Evolutionary conservation across 2,329 filamentous ascomycete genomes (phyloP), one percentile per base, ranked within the genome.

Genomic region (Clarireedia sp.): DNA sequence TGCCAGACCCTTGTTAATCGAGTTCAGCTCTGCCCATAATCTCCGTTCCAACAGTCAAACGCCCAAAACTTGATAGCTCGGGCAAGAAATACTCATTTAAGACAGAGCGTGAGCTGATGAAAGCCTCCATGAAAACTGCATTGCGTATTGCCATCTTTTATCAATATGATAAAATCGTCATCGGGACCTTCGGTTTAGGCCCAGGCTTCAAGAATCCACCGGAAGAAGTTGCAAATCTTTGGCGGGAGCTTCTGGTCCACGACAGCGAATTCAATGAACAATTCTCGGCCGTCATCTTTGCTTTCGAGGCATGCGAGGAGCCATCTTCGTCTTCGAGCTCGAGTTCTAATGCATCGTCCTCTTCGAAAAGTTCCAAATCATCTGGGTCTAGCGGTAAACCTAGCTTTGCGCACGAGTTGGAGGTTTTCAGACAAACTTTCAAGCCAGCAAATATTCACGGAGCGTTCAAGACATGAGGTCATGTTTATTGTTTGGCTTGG

Each of bases 21-120:
- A 14, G 7, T 37, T 54, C 48, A 62, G 74, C 79, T 46, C 71
- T 89, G 29, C 85, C 86, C 9, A 83, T 90, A n/a, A 80, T 90
- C 55, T 89, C 85, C 2, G 83, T 90, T 19, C 80, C 85, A 21
- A 86, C 87, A 9, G 82, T 85, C 7, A 80, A 85, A 23, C 82
- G 86, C 71, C 87, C 87, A 17, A 90, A 89, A 70, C 78, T 90
- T 40, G 83, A 83, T 63, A 80, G 82, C 57, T 75, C 76, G 48
- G 83, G 82, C n/a, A 75, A 75, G 58, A 81, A 80, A 60, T 90
- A 89, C 70, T 86, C 85, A 0, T 90, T 91, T 69, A 74, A 76
- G 3, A 77, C 84, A 63, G 87, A 90, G 70, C 80, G 80, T 58
- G 82, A 87, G 61, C 76, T 89, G 68, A 86, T 89, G 71, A 78